Percentiles rank a stretch among this genome's conserved stretches.
phyloP scores from a whole-genome alignment of 2,329 filamentous ascomycete genomes.

The Ceratocystiopsis brevicomis region DNA sequence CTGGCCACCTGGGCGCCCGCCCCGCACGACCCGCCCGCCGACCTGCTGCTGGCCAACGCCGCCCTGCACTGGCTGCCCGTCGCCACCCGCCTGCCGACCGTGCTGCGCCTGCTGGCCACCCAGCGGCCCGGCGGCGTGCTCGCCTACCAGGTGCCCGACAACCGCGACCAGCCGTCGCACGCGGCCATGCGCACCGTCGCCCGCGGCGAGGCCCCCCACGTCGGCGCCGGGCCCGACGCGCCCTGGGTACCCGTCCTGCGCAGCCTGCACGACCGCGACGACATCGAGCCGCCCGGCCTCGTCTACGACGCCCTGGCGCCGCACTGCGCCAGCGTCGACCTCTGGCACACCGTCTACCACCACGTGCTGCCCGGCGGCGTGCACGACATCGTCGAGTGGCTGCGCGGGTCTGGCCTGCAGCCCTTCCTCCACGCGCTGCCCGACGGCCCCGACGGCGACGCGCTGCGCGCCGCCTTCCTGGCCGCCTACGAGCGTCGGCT shows the following conservation, averaged over 20 bases:
- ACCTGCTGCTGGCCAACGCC: slow-evolving; percentile 37
- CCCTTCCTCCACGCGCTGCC: slow-evolving; percentile 32
- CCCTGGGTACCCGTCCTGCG: slow-evolving; percentile 9
- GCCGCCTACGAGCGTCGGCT: slow-evolving; percentile 26
- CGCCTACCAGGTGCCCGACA: slow-evolving; percentile 32
- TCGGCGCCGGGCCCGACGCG: slow-evolving; percentile 1
- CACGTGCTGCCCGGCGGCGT: slow-evolving; percentile 30
- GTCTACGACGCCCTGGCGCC: slow-evolving; percentile 30
- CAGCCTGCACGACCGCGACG: slow-evolving; percentile 19
- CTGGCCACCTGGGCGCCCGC: slow-evolving; percentile 13
- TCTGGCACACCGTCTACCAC: slow-evolving; percentile 36
- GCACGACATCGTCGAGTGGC: slow-evolving; percentile 37
- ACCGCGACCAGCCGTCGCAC: slow-evolving; percentile 29
- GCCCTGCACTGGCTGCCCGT: slow-evolving; percentile 37
- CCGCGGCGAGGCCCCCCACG: slow-evolving; percentile 13
- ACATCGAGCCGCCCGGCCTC: slow-evolving; percentile 25
- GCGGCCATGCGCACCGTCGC: slow-evolving; percentile 26
- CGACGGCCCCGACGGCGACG: slow-evolving; percentile 16
- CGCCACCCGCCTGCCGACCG: slow-evolving; percentile 22
- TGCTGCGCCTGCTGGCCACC: slow-evolving; percentile 23
- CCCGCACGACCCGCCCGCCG: slow-evolving; percentile 10
- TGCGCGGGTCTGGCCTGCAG: slow-evolving; percentile 35
- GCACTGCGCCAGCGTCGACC: slow-evolving; percentile 22
- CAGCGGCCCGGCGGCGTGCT: slow-evolving; percentile 27
- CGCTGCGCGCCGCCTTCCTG: slow-evolving; percentile 25